Conservation (phyloP, 768 basidiomycete species). For the Russula compacta region DNA sequence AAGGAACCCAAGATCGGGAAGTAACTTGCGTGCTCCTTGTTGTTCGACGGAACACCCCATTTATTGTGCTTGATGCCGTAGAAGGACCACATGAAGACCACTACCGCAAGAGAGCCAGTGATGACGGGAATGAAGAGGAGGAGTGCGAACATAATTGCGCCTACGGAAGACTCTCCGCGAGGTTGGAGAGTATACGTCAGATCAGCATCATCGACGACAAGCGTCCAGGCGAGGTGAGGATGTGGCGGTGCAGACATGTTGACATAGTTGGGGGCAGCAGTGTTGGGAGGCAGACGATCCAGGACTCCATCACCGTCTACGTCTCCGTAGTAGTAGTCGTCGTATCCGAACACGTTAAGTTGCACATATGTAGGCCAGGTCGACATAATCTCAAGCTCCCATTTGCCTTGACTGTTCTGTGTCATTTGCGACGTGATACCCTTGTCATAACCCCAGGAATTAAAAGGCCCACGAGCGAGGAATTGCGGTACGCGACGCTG, state of each 20-base stretch:
- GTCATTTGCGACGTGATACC: slow-evolving; percentile 67
- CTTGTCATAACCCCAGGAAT: slow-evolving; percentile 84
- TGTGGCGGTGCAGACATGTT: slow-evolving; percentile 88
- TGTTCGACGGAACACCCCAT: slow-evolving; percentile 72
- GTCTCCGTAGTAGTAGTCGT: slow-evolving; percentile 91
- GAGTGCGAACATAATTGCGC: slow-evolving; percentile 82
- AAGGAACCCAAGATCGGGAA: slow-evolving; percentile 76
- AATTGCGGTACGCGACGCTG: slow-evolving; percentile 79
- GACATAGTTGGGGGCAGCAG: slow-evolving; percentile 73
- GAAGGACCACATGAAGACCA: slow-evolving; percentile 92
- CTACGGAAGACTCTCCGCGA: slow-evolving; percentile 71
- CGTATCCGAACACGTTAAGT: slow-evolving; percentile 84
- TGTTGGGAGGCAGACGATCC: slow-evolving; percentile 87
- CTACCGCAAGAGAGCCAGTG: slow-evolving; percentile 73
- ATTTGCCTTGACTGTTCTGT: slow-evolving; percentile 52
- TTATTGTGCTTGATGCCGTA: slow-evolving; percentile 93
- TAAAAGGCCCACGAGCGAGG: slow-evolving; percentile 82
- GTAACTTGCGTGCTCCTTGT: slow-evolving; percentile 64
- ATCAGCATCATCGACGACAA: slow-evolving; percentile 68
- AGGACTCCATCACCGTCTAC: slow-evolving; percentile 78
- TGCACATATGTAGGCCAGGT: slow-evolving; percentile 86
- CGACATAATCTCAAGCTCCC: slow-evolving; percentile 86
- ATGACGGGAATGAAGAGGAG: slow-evolving; percentile 74
- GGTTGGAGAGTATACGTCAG: slow-evolving; percentile 75
- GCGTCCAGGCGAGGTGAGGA: slow-evolving; percentile 82